These are phyloP conservation scores for Chlamydomonas schloesseri DNA, from an alignment of 139 green algal species.

Conservation along the genomic window DNA sequence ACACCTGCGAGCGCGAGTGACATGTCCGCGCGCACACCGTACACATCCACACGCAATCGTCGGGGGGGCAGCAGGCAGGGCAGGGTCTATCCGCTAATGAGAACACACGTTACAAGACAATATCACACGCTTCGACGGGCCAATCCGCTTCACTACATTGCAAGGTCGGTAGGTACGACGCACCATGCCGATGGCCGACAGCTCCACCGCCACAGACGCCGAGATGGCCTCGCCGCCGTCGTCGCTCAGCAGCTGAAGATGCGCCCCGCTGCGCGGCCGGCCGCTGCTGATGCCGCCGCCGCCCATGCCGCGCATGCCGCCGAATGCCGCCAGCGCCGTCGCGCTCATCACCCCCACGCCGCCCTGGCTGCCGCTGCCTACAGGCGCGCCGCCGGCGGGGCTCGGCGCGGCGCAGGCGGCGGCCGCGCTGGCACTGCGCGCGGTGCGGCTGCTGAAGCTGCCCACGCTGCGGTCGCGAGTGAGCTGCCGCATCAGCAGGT, in stretches of 20 bases:
- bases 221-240: background rate
- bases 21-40: too few relatives aligned
- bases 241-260: too few relatives aligned
- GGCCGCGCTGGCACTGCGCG: background rate
- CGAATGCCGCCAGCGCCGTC: background rate
- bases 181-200: conserved; percentile 24
- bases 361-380: background rate
- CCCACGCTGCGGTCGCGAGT: background rate
- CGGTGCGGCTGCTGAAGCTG: background rate
- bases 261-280: background rate
- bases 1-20: too few relatives aligned
- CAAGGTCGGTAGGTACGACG: too few relatives aligned
- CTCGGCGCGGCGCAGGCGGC: background rate
- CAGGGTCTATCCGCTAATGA: too few relatives aligned
- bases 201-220: background rate
- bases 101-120: too few relatives aligned
- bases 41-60: too few relatives aligned
- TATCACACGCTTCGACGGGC: too few relatives aligned
- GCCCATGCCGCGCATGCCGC: background rate
- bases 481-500: conserved; percentile 2
- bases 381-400: background rate
- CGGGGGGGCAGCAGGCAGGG: too few relatives aligned
- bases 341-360: background rate
- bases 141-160: too few relatives aligned
- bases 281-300: background rate